A percentile compares a stretch with the other conserved stretches of the same genome.
These are phyloP conservation scores for Kalmusia sp. DNA, from an alignment of 2,329 filamentous ascomycete genomes.

Conservation along the genomic window DNA sequence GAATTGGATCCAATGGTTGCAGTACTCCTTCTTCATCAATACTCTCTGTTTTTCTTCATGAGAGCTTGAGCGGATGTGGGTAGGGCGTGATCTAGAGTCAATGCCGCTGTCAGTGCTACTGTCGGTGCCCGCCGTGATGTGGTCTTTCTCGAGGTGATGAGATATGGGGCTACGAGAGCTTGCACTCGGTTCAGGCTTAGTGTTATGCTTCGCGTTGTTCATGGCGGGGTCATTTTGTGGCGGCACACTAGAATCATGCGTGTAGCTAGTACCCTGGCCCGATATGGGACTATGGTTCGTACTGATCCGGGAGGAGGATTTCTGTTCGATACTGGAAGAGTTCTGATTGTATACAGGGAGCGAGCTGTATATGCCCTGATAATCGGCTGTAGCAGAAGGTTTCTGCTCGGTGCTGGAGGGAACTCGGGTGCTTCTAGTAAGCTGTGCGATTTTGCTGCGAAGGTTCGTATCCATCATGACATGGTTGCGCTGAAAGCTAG, in stretches of 20 bases:
- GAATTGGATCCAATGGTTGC: conserved; percentile 88
- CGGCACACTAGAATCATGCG: neutral
- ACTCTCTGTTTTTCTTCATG: neutral
- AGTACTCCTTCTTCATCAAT: conserved; percentile 76
- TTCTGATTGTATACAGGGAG: conserved; percentile 30
- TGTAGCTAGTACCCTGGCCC: neutral
- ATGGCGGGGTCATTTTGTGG: neutral
- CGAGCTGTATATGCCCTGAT: neutral
- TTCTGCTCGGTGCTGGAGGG: too few relatives aligned
- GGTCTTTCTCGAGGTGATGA: neutral
- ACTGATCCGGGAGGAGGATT: neutral
- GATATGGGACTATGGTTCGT: neutral
- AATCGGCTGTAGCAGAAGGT: too few relatives aligned
- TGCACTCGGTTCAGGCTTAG: neutral
- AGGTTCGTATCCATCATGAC: conserved; percentile 34
- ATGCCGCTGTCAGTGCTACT: neutral
- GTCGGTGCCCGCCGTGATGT: neutral
- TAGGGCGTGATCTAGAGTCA: neutral
- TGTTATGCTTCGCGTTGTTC: neutral
- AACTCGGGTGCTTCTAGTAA: too few relatives aligned
- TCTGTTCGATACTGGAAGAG: conserved; percentile 47
- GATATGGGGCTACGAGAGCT: neutral
- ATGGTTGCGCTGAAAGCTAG: conserved; percentile 6
- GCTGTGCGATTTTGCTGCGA: too few relatives aligned
- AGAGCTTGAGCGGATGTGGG: neutral